phyloP scores from a whole-genome alignment of 1,139 yeast species.

The Taphrina sp. region DNA sequence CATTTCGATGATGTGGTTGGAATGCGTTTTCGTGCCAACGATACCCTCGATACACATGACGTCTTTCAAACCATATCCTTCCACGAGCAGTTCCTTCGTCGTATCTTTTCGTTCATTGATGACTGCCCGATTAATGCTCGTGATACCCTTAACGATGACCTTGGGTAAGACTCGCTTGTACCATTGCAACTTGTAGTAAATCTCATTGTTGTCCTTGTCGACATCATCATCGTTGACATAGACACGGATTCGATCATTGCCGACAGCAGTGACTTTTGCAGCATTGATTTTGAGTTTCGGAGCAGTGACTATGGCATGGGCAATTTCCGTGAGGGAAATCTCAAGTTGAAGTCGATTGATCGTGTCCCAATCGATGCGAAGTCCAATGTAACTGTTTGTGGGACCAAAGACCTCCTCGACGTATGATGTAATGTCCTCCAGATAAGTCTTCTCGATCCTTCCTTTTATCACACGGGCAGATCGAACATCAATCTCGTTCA shows the following conservation, averaged over 20 bases:
- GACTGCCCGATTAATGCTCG: conserved; percentile 91
- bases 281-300: conserved; percentile 83
- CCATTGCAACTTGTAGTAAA: conserved; percentile 86
- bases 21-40: conserved; percentile 76
- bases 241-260: conserved; percentile 72
- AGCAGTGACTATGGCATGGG: conserved; percentile 74
- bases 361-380: conserved; percentile 77
- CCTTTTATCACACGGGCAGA: conserved; percentile 99
- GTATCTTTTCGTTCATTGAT: conserved; percentile 59
- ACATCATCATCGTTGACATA: conserved; percentile 54
- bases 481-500: conserved; percentile 84
- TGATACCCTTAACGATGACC: conserved; percentile 87
- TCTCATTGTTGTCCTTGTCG: conserved; percentile 56
- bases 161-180: conserved; percentile 79
- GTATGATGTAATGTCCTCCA: conserved; percentile 81
- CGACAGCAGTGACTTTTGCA: conserved; percentile 63
- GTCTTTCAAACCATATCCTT: conserved; percentile 93
- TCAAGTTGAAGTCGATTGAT: conserved; percentile 90
- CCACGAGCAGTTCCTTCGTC: conserved; percentile 61
- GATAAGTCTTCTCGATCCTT: conserved; percentile 85
- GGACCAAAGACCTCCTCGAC: conserved; percentile 92
- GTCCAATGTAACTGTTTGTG: conserved; percentile 71
- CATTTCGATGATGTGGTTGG: conserved; percentile 91
- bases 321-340: conserved; percentile 78
- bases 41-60: conserved; percentile 99